phyloP scores from a whole-genome alignment of 495 filamentous ascomycete species.

The Daldinia bambusicola region DNA sequence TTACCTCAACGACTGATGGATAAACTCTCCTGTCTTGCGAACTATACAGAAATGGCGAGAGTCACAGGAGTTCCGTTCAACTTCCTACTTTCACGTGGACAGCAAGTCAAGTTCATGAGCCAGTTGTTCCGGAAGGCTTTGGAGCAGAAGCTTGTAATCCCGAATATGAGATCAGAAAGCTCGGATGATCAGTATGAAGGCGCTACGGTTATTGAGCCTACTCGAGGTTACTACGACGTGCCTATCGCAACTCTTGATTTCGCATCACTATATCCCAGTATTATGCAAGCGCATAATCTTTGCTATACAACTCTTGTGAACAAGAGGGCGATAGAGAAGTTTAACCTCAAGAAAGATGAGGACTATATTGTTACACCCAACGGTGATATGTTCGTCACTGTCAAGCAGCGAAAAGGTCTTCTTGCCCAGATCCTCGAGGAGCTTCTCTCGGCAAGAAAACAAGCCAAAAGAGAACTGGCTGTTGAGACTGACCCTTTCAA shows the following conservation, averaged over 20 bases:
- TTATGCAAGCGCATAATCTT: conserved; percentile 98
- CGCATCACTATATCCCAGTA: conserved; percentile 96
- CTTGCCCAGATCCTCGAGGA: conserved; percentile 96
- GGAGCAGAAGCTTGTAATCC: conserved; percentile 92
- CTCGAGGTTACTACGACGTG: conserved; percentile 89
- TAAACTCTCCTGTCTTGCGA: conserved; percentile 95
- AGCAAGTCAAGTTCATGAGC: conserved; percentile 97
- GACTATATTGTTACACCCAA: conserved; percentile 98
- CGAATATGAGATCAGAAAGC: conserved; percentile 74
- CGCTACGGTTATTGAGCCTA: conserved; percentile 97
- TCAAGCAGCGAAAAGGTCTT: conserved; percentile 89
- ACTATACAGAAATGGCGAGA: conserved; percentile 99
- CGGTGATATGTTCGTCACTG: conserved; percentile 90
- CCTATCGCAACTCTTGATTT: conserved; percentile 99
- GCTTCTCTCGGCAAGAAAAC: conserved; percentile 86
- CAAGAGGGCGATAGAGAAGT: conserved; percentile 77
- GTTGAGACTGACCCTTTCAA: conserved; percentile 95
- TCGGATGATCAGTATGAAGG: conserved; percentile 92
- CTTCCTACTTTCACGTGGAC: conserved; percentile 88
- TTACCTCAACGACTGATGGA: conserved; percentile 95
- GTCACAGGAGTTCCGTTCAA: conserved; percentile 99
- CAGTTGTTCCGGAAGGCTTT: conserved; percentile 95
- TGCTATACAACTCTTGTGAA: conserved; percentile 97
- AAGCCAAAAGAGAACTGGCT: conserved; percentile 90
- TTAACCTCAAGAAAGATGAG: conserved; percentile 79